Evolutionary conservation across 2,329 filamentous ascomycete species (phyloP), one percentile per base, ranked within the genome.

Genomic region (Penicillium sp.): DNA sequence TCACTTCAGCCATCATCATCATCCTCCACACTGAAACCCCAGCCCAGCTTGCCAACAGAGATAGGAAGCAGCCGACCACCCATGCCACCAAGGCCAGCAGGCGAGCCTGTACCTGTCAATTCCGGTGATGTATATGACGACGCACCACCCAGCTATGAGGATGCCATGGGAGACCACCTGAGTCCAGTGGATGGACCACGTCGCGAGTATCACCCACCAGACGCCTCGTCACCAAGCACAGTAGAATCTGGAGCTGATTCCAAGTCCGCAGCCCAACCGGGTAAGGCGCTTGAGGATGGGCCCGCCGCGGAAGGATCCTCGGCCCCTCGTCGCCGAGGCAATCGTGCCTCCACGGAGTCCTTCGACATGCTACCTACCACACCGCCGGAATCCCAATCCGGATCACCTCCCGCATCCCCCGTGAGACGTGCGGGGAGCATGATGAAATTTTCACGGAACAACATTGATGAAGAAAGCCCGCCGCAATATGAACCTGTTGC

Each of bases 61-160:
- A 38, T 53, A 9, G 22, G 56, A 29, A 39, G 52, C 32, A 56
- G 57, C 53, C 66, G 67, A 18, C 74, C 78, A 14, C 78, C 76
- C 2, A 77, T 74, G 63, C 69, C 77, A 59, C 66, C 76, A 64
- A 65, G 77, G 65, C 66, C 74, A 35, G 58, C 64, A n/a, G 61
- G 51, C 34, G 59, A 61, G 32, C 62, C 67, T 4, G 63, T 65
- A 8, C 58, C 70, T 18, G 56, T 60, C 31, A 64, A 64, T 54
- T 57, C 62, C 40, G 60, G 63, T 38, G 62, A 67, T 22, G 60
- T 31, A 29, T 71, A 70, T 61, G 87, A 90, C 32, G 91, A 94
- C 54, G 90, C 91, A n/a, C 92, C 93, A 18, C 92, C 92, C 8
- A 96, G 90, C 67, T 97, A 97, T 69, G 92, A 96, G 74, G 92